phyloP scores from a whole-genome alignment of 2,329 filamentous ascomycete genomes.

The Gaeumannomyces tritici region DNA sequence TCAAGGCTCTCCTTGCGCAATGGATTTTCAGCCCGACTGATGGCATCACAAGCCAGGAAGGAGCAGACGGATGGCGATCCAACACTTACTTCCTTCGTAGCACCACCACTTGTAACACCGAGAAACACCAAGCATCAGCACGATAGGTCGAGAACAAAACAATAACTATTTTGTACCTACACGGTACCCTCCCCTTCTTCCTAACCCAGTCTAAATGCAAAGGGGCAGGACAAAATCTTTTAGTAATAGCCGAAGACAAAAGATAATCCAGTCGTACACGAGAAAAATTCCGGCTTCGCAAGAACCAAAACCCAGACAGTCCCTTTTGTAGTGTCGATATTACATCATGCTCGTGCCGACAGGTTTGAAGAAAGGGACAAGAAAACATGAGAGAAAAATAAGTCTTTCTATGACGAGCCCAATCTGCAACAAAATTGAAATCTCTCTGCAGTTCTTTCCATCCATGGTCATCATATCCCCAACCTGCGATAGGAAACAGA shows the following conservation, averaged over 20 bases:
- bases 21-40: no score
- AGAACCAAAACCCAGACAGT: conserved; percentile 2
- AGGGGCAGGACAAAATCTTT: not conserved
- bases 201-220: not conserved
- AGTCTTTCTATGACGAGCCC: conserved; percentile 15
- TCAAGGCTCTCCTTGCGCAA: no score
- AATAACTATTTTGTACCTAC: not conserved
- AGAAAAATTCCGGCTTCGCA: not conserved
- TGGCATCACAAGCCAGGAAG: not conserved
- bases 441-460: not conserved
- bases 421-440: not conserved
- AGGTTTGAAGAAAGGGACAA: conserved; percentile 10
- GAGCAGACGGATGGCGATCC: not conserved
- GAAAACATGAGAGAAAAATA: conserved; percentile 15
- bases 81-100: no score
- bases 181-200: not conserved
- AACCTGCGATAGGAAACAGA: not conserved
- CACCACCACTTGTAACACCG: no score
- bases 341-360: conserved; percentile 13
- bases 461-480: not conserved
- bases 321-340: conserved; percentile 12
- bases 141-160: not conserved
- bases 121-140: not conserved
- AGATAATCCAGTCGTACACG: not conserved
- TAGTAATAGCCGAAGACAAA: not conserved